phyloP scores from a whole-genome alignment of 768 basidiomycete species.

The Mycena metata region DNA sequence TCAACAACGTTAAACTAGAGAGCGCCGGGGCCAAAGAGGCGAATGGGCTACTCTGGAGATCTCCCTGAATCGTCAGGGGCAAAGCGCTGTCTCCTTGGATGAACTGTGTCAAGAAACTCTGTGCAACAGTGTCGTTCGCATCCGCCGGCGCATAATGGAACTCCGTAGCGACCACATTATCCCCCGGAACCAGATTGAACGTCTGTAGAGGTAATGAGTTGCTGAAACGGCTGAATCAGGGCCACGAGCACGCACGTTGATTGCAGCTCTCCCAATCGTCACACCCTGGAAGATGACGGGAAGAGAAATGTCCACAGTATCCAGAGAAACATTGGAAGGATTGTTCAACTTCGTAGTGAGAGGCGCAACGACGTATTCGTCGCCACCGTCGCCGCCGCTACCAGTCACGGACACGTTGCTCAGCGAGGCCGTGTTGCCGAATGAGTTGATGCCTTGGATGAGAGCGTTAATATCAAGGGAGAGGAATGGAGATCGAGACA shows the following conservation, averaged over 20 bases:
- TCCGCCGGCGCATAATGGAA: slow-evolving; percentile 78
- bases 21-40: slow-evolving; percentile 69
- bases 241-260: slow-evolving; percentile 58
- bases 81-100: slow-evolving; percentile 65
- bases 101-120: slow-evolving; percentile 72
- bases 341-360: slow-evolving; percentile 72
- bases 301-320: slow-evolving; percentile 69
- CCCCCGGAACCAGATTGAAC: slow-evolving; percentile 71
- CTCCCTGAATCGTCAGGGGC: slow-evolving; percentile 71
- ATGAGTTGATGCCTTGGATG: slow-evolving; percentile 67
- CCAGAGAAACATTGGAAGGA: slow-evolving; percentile 76
- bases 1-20: slow-evolving; percentile 63
- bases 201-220: slow-evolving; percentile 49
- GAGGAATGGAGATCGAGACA: slow-evolving; percentile 6
- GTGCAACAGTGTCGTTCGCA: slow-evolving; percentile 74
- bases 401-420: slow-evolving; percentile 72
- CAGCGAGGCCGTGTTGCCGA: slow-evolving; percentile 65
- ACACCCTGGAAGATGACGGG: slow-evolving; percentile 70
- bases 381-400: slow-evolving; percentile 74
- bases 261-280: slow-evolving; percentile 70
- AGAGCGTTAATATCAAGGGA: slow-evolving; percentile 3
- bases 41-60: slow-evolving; percentile 71
- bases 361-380: slow-evolving; percentile 69
- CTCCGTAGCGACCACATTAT: slow-evolving; percentile 65
- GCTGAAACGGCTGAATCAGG: background rate